Percentiles rank a stretch among this genome's conserved stretches.
Evolutionary conservation across 495 filamentous ascomycete species (phyloP).

Genomic region (Clavariopsis aquatica): DNA sequence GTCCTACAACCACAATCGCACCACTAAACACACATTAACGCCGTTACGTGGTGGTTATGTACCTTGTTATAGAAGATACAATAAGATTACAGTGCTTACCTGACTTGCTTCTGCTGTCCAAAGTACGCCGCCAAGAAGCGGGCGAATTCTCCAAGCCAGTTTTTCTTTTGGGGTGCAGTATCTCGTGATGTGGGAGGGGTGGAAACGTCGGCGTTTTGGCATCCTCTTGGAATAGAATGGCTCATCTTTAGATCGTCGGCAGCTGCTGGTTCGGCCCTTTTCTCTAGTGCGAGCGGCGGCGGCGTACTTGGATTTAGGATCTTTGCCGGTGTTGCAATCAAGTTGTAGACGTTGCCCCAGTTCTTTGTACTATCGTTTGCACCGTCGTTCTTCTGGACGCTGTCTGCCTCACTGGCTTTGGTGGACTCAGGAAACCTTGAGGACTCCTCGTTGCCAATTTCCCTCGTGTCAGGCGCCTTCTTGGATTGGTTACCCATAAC

Average conservation of each 20-base stretch:
- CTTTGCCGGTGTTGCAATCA: conserved; percentile 9
- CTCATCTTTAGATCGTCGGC: not conserved
- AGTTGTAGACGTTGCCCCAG: not conserved
- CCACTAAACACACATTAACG: conserved; percentile 5
- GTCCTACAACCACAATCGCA: not conserved
- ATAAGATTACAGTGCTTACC: conserved; percentile 7
- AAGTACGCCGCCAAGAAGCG: conserved; percentile 4
- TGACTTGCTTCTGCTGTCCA: conserved; percentile 1
- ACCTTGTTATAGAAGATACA: not conserved
- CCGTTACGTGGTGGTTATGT: not conserved
- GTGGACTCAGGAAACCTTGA: not conserved
- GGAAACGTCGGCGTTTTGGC: not conserved
- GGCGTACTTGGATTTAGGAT: conserved; percentile 8
- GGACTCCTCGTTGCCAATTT: not conserved
- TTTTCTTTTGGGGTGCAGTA: not conserved
- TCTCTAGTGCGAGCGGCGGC: conserved; percentile 16
- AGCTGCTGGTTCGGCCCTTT: not conserved
- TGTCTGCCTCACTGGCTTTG: not conserved
- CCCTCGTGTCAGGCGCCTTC: not conserved
- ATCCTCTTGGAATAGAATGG: not conserved
- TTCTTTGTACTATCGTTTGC: conserved; percentile 3
- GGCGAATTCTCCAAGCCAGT: not conserved
- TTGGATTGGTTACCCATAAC: not conserved
- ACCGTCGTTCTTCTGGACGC: conserved; percentile 15
- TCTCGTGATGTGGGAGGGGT: not conserved